Evolutionary conservation across 306 rosid species (phyloP), one percentile per base, ranked within the genome.

Genomic region (Trichosanthes truncata): DNA sequence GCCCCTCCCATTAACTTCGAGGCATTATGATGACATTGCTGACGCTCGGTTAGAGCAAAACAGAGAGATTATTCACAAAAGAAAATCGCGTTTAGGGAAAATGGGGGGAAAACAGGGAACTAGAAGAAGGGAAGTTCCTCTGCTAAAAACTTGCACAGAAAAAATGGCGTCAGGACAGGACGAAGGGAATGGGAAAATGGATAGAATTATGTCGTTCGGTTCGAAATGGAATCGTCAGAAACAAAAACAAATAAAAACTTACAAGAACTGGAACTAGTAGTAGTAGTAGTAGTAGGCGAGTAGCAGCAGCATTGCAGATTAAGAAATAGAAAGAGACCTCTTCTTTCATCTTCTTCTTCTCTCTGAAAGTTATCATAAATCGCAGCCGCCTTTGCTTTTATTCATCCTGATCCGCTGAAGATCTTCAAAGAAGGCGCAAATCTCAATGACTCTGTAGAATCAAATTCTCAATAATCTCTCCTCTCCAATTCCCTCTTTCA

Each of bases 361-460:
- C 79, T 9, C 81, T 31, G 52, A 43, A 59, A 76, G 20, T 41
- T 38, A 79, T 83, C 69, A 83, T 92, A 88, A 84, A 87, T 85
- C 40, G 57, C 89, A 87, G 99, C 99, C 92, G 97, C 96, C 99
- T 90, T 87, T 85, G 86, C 87, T 23, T 86, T 85, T 71, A 89
- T 75, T 55, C 79, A 73, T 31, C 69, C 87, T 76, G 97, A 90
- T 87, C 79, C 84, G 83, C 89, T 78, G 85, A 83, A 84, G 90
- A 88, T 88, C 81, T 86, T 67, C 80, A 41, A 20, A 18, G 3
- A 18, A 18, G 87, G 89, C 92, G 88, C 93, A 82, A 91, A 91
- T 92, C 91, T 92, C 92, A 86, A 92, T 65, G 87, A 53, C 20
- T 62, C 49, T 59, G 35, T 14, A 12, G 18, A 2, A 51, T 26